phyloP scores from a whole-genome alignment of 371 early-diverging fungal species.

The Mortierella sp. region DNA sequence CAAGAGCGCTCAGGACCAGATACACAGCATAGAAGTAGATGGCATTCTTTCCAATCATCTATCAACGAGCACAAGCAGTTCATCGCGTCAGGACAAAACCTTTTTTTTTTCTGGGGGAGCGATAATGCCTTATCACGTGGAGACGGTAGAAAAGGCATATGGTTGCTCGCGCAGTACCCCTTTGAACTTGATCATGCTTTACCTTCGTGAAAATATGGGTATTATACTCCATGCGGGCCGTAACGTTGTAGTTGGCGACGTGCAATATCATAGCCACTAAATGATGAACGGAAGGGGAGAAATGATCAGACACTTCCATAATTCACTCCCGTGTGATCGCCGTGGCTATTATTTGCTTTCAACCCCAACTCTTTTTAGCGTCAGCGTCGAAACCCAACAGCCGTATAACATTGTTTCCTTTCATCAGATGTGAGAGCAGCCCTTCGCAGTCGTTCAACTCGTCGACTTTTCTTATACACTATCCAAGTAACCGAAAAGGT shows the following conservation, averaged over 20 bases:
- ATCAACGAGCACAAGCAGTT: background rate
- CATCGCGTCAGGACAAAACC: background rate
- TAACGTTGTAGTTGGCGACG: slow-evolving; percentile 64
- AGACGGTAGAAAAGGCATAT: background rate
- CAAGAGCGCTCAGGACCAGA: slow-evolving; percentile 58
- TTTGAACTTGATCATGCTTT: background rate
- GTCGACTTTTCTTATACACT: too few species aligned
- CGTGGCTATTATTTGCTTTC: too few species aligned
- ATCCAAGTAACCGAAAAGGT: background rate
- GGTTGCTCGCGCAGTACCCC: background rate
- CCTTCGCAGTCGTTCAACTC: too few species aligned
- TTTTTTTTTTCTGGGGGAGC: slow-evolving; percentile 29
- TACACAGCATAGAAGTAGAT: slow-evolving; percentile 63
- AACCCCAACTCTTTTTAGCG: too few species aligned
- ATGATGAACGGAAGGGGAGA: background rate
- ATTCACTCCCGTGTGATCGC: background rate
- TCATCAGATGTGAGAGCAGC: too few species aligned
- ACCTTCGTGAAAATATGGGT: slow-evolving; percentile 61
- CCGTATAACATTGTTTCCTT: too few species aligned
- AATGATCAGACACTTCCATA: background rate
- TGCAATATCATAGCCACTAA: slow-evolving; percentile 59
- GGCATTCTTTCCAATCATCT: slow-evolving; percentile 56
- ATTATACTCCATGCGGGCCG: slow-evolving; percentile 60
- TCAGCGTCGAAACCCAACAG: too few species aligned
- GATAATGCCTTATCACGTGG: slow-evolving; percentile 25